Percentiles rank a stretch among this genome's conserved stretches.
Evolutionary conservation across 805 yeast species (phyloP).

Genomic region (Pichia heedii): DNA sequence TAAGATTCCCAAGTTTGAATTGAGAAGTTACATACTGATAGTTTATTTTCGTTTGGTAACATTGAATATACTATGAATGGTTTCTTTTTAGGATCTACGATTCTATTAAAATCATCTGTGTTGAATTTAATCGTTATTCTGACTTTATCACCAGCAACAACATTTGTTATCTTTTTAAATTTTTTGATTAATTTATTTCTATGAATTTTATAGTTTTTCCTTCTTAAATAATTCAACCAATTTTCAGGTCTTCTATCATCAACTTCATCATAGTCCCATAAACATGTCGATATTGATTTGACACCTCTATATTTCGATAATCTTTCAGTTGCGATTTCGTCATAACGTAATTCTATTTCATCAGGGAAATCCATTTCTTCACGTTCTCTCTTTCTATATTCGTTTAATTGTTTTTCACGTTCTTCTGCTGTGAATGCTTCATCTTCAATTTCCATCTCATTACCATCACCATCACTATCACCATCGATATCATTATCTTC

Average conservation of each 20-base stretch:
- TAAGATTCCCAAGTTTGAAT: slow-evolving; percentile 85
- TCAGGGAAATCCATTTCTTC: slow-evolving; percentile 95
- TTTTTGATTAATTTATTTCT: slow-evolving; percentile 61
- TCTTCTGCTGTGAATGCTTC: slow-evolving; percentile 76
- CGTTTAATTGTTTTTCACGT: slow-evolving; percentile 66
- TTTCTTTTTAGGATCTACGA: slow-evolving; percentile 33
- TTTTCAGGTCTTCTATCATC: slow-evolving; percentile 66
- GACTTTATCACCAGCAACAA: slow-evolving; percentile 56
- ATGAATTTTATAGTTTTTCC: slow-evolving; percentile 70
- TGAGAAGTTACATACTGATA: slow-evolving; percentile 73
- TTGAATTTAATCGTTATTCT: slow-evolving; percentile 54
- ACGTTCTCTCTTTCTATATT: slow-evolving; percentile 57
- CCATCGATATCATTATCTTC: slow-evolving; percentile 2
- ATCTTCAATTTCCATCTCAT: slow-evolving; percentile 46
- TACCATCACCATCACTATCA: slow-evolving; percentile 19
- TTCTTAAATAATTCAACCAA: slow-evolving; percentile 67
- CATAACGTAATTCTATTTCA: slow-evolving; percentile 79
- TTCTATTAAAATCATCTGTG: slow-evolving; percentile 32
- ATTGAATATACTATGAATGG: slow-evolving; percentile 68
- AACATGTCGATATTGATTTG: slow-evolving; percentile 66
- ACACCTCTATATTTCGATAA: slow-evolving; percentile 78
- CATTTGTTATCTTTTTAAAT: slow-evolving; percentile 37
- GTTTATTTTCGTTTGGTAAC: slow-evolving; percentile 78
- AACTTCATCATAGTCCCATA: slow-evolving; percentile 81
- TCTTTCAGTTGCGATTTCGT: slow-evolving; percentile 65